phyloP scores from a whole-genome alignment of 2,329 filamentous ascomycete genomes.

The Coniochaeta sp. region DNA sequence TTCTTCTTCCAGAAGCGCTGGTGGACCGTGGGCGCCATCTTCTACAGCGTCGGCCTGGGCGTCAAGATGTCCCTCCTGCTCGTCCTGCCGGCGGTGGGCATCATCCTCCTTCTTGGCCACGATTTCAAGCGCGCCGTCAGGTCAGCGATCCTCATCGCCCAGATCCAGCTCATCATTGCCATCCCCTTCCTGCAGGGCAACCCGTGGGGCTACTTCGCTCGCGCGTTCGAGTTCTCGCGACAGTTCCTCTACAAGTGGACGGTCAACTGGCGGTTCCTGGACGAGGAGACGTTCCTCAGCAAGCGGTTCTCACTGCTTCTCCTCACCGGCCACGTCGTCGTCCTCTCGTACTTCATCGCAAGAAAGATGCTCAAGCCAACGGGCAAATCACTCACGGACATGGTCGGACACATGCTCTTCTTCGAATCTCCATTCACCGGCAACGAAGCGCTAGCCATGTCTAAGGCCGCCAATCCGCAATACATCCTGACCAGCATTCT shows the following conservation, averaged over 20 bases:
- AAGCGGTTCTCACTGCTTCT: conserved; percentile 61
- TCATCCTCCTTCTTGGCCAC: conserved; percentile 67
- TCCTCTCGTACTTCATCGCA: conserved; percentile 60
- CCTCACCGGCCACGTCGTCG: conserved; percentile 54
- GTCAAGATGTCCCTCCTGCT: conserved; percentile 92
- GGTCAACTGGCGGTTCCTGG: conserved; percentile 96
- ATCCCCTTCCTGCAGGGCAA: conserved; percentile 64
- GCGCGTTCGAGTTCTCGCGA: conserved; percentile 85
- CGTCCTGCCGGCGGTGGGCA: conserved; percentile 70
- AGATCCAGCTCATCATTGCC: conserved; percentile 65
- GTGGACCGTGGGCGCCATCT: conserved; percentile 66
- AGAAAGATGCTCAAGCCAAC: conserved; percentile 69
- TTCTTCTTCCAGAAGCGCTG: conserved; percentile 65
- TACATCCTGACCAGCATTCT: conserved; percentile 75
- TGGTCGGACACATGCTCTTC: conserved; percentile 39
- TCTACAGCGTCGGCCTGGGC: conserved; percentile 75
- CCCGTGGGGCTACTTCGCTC: conserved; percentile 63
- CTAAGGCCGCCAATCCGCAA: conserved; percentile 54
- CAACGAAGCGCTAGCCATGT: conserved; percentile 49
- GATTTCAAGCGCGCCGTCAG: conserved; percentile 60
- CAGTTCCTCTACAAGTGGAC: conserved; percentile 98
- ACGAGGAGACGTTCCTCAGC: conserved; percentile 70
- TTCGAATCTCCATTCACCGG: conserved; percentile 36
- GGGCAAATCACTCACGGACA: conserved; percentile 46
- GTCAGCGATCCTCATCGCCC: conserved; percentile 63